Evolutionary conservation across 2,329 filamentous ascomycete genomes (phyloP).

Genomic region (Fusarium sp.): DNA sequence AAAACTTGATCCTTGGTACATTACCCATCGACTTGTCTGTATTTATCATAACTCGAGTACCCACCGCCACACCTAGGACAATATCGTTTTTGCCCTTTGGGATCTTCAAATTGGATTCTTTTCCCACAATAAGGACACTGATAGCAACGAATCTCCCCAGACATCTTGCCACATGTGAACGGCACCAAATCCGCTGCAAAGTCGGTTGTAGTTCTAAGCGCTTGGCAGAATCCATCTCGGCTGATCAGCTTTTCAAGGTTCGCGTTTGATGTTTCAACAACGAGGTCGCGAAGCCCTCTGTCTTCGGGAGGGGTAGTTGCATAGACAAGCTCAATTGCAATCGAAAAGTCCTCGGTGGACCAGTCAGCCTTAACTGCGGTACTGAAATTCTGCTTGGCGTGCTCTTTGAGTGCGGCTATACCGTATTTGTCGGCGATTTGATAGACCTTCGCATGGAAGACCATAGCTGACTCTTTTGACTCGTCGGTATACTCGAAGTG

Average conservation of each 20-base stretch:
- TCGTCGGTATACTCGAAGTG: constrained; percentile 3
- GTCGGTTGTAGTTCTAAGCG: neutral
- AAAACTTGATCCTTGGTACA: no score
- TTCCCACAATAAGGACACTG: neutral
- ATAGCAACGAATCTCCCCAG: neutral
- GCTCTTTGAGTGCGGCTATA: neutral
- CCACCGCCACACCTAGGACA: neutral
- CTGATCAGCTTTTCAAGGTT: neutral
- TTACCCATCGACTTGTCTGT: no score
- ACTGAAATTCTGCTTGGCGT: neutral
- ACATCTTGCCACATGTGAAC: neutral
- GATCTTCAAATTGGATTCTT: no score
- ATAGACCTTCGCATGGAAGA: constrained; percentile 18
- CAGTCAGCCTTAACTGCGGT: neutral
- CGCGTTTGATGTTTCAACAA: neutral
- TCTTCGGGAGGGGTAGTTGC: neutral
- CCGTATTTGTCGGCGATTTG: constrained; percentile 23
- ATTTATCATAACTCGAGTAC: no score
- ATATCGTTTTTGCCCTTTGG: neutral
- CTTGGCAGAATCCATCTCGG: neutral
- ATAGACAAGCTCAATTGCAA: neutral
- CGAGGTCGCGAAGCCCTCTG: constrained; percentile 16
- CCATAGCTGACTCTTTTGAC: neutral
- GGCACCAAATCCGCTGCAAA: constrained; percentile 19
- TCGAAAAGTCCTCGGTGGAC: constrained; percentile 8